phyloP scores from a whole-genome alignment of 257 asterid genomes.

The Solanum pinnatisectum region DNA sequence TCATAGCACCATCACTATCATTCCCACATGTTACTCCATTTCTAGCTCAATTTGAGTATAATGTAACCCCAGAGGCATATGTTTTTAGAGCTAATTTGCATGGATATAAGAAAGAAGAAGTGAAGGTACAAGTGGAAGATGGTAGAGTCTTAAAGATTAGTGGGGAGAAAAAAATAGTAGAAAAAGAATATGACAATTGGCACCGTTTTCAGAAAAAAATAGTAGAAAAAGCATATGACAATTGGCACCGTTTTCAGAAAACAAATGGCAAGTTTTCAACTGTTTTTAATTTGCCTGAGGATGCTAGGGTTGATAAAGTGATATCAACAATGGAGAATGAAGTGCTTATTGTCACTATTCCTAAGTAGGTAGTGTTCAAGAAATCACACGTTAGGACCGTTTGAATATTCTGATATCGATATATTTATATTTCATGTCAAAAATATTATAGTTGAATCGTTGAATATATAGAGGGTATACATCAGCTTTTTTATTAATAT shows the following conservation, averaged over 20 bases:
- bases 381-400: neutral
- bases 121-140: neutral
- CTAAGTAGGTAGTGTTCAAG: neutral
- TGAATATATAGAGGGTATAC: neutral
- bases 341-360: neutral
- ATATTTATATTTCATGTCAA: neutral
- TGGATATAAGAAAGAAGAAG: neutral
- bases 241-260: neutral
- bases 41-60: constrained; percentile 3
- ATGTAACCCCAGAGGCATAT: constrained; percentile 1
- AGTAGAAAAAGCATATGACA: neutral
- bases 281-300: neutral
- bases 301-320: neutral
- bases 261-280: neutral
- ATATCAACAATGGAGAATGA: neutral
- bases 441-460: neutral
- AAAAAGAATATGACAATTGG: too few species aligned
- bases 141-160: neutral
- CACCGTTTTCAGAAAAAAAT: too few species aligned
- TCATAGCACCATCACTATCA: neutral
- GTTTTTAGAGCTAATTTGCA: neutral
- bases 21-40: neutral
- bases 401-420: neutral
- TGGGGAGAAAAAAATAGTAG: too few species aligned
- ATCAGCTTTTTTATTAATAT: neutral